Evolutionary conservation across 768 basidiomycete species (phyloP).

Genomic region (Sutorius australiensis): DNA sequence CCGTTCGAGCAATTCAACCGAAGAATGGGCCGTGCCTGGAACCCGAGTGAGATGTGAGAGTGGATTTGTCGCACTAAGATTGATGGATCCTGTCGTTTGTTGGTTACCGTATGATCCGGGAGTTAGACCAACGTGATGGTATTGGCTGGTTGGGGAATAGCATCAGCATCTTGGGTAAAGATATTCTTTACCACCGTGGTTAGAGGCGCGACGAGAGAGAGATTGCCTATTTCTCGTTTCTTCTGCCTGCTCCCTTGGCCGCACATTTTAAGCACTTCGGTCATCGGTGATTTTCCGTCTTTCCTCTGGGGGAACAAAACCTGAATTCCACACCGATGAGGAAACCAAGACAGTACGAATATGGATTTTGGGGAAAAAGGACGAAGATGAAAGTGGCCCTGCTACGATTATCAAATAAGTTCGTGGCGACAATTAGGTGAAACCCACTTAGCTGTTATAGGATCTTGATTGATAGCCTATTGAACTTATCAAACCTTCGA

Average conservation of each 20-base stretch:
- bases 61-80: not conserved
- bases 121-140: not conserved
- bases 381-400: too few relatives aligned
- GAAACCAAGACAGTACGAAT: not conserved
- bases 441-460: not conserved
- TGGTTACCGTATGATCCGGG: not conserved
- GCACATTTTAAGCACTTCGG: not conserved
- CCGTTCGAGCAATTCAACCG: not conserved
- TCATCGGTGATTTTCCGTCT: not conserved
- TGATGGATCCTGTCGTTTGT: not conserved
- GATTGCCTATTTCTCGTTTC: not conserved
- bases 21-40: not conserved
- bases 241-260: not conserved
- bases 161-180: not conserved
- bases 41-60: not conserved
- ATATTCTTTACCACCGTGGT: not conserved
- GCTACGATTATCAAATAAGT: too few relatives aligned
- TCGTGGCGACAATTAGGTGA: not conserved
- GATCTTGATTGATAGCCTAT: slow-evolving; percentile 1
- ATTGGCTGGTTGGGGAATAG: not conserved
- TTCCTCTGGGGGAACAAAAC: not conserved
- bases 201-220: too few relatives aligned
- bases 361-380: not conserved
- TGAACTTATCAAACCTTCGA: not conserved
- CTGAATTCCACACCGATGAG: not conserved